Evolutionary conservation across 2,329 filamentous ascomycete genomes (phyloP).

Genomic region (Neopestalotiopsis sp.): DNA sequence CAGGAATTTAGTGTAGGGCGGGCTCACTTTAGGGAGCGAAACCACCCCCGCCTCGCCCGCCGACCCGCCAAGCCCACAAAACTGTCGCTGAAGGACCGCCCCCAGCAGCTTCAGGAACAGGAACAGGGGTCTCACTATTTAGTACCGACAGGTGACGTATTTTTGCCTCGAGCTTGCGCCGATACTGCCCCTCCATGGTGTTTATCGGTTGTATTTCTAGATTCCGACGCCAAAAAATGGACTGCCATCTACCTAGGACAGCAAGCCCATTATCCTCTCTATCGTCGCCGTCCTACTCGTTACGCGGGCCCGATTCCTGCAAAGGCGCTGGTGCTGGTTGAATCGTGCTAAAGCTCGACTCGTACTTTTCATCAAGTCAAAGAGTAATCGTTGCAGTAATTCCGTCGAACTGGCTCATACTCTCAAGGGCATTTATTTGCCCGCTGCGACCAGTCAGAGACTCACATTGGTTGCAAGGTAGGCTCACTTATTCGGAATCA

Average conservation of each 20-base stretch:
- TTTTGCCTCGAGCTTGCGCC: background rate
- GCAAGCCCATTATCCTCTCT: background rate
- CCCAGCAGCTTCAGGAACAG: background rate
- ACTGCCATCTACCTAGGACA: background rate
- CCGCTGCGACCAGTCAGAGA: background rate
- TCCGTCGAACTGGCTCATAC: background rate
- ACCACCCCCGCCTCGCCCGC: too few relatives aligned
- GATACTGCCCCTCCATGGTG: background rate
- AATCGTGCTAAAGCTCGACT: background rate
- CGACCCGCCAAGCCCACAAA: too few relatives aligned
- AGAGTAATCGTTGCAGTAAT: background rate
- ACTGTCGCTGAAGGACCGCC: too few relatives aligned
- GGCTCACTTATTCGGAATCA: background rate
- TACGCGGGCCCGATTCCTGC: background rate
- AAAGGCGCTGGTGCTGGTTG: background rate
- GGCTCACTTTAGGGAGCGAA: too few relatives aligned
- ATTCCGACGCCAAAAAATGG: background rate
- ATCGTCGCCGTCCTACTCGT: background rate
- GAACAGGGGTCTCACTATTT: background rate
- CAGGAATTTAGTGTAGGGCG: background rate
- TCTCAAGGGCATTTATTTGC: conserved; percentile 8
- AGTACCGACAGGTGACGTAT: conserved; percentile 6
- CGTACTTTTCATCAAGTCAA: background rate
- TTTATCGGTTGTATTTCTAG: conserved; percentile 13
- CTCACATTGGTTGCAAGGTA: background rate